Evolutionary conservation across 2,329 filamentous ascomycete genomes (phyloP).

Genomic region (Diaporthe citriasiana): DNA sequence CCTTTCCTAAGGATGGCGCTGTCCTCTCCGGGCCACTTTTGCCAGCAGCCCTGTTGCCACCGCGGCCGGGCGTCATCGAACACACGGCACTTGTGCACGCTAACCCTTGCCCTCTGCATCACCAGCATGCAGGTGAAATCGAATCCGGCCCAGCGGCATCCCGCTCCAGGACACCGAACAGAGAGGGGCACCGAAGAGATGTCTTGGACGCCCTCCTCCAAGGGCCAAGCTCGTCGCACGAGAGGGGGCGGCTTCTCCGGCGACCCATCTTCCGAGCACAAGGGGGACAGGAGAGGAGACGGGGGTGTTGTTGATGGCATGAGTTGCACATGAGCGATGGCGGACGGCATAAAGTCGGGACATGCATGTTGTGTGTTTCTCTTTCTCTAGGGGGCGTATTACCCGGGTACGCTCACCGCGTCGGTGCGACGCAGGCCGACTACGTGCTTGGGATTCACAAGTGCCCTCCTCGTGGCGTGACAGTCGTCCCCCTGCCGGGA

Average conservation of each 20-base stretch:
- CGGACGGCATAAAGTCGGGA: slow-evolving; percentile 8
- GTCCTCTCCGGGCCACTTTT: not conserved
- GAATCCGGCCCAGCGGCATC: slow-evolving; percentile 17
- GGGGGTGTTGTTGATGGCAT: not conserved
- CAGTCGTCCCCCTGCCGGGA: not conserved
- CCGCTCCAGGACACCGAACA: slow-evolving; percentile 36
- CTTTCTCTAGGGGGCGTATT: not conserved
- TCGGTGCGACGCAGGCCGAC: not conserved
- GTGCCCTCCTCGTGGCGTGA: slow-evolving; percentile 3
- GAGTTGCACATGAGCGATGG: not conserved
- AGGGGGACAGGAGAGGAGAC: not conserved
- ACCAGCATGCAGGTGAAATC: slow-evolving; percentile 35
- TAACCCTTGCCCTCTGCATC: not conserved
- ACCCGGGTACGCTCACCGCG: not conserved
- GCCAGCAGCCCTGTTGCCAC: not conserved
- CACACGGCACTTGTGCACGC: not conserved
- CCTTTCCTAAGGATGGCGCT: slow-evolving; percentile 20
- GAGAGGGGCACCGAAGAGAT: not conserved
- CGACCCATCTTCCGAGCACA: slow-evolving; percentile 15
- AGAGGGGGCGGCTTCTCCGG: slow-evolving; percentile 26
- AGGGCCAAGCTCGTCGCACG: slow-evolving; percentile 10
- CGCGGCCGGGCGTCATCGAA: slow-evolving; percentile 2
- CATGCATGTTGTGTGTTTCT: not conserved
- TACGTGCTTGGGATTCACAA: not conserved
- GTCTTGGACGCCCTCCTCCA: not conserved